phyloP scores from a whole-genome alignment of 306 rosid species.

The Vigna angularis region DNA sequence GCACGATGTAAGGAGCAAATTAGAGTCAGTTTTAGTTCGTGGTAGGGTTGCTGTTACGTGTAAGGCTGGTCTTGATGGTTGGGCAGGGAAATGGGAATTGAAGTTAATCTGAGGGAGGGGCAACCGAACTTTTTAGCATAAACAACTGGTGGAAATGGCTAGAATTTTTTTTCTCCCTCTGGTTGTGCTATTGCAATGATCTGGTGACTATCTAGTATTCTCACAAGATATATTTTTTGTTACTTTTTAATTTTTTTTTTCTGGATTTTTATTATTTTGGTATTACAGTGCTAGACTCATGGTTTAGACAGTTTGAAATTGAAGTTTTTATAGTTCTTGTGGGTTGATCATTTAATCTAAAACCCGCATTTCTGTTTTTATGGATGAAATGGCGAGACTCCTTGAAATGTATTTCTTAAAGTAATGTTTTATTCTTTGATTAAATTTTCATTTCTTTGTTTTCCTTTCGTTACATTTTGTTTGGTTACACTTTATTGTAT shows the following conservation, averaged over 20 bases:
- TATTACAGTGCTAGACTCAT: background rate
- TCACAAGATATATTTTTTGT: background rate
- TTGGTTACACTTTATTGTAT: no score
- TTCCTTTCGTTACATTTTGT: no score
- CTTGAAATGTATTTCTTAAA: conserved; percentile 8
- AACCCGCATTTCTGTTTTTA: no score
- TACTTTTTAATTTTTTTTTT: background rate
- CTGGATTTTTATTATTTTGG: conserved; percentile 14
- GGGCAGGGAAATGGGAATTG: background rate
- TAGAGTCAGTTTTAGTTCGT: background rate
- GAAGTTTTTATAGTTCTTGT: background rate
- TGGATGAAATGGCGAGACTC: background rate
- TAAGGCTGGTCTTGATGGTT: background rate
- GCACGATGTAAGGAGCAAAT: background rate
- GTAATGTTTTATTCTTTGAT: background rate
- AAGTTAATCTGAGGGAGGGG: no score
- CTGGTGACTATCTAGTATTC: background rate
- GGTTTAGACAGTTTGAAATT: background rate
- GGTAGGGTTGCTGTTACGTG: background rate
- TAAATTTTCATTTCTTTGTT: background rate
- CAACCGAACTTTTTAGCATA: background rate
- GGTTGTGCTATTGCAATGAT: background rate
- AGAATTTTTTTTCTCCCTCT: background rate
- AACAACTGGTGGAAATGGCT: background rate
- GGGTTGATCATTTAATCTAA: background rate